These are phyloP conservation scores for Leccinum olivaceopallidum DNA, from an alignment of 768 basidiomycete genomes.

Conservation along the genomic window DNA sequence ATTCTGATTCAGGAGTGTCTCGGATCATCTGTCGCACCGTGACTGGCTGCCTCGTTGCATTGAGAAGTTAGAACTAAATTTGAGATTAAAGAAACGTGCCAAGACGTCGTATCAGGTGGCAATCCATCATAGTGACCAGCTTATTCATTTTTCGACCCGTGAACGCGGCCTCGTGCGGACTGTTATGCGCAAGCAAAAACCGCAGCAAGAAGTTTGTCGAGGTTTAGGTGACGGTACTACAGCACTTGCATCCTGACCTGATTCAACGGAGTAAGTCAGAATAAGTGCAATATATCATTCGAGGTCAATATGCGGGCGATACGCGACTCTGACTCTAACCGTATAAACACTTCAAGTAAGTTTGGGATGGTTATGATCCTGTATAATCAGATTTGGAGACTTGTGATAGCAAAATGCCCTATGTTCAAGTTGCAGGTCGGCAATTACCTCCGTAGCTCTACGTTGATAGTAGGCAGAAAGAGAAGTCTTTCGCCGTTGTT, in stretches of 20 bases:
- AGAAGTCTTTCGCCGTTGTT: conserved; percentile 7
- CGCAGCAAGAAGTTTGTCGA: not conserved
- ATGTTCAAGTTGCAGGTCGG: not conserved
- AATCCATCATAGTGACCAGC: not conserved
- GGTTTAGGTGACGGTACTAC: not conserved
- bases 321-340: not conserved
- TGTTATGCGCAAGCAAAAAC: not conserved
- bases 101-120: not conserved
- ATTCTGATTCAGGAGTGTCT: not conserved
- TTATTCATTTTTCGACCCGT: no score
- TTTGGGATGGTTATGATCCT: not conserved
- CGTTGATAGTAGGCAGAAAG: conserved; percentile 16
- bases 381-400: not conserved
- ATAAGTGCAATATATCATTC: not conserved
- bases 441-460: conserved; percentile 10
- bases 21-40: not conserved
- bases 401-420: not conserved
- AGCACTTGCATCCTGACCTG: not conserved
- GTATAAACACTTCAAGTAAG: not conserved
- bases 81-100: not conserved
- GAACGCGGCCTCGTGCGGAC: not conserved
- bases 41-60: not conserved
- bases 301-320: not conserved
- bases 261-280: not conserved
- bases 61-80: not conserved